These are phyloP conservation scores for Ustilago cynodontis DNA, from an alignment of 1,284 basidiomycete genomes.

Conservation along the genomic window DNA sequence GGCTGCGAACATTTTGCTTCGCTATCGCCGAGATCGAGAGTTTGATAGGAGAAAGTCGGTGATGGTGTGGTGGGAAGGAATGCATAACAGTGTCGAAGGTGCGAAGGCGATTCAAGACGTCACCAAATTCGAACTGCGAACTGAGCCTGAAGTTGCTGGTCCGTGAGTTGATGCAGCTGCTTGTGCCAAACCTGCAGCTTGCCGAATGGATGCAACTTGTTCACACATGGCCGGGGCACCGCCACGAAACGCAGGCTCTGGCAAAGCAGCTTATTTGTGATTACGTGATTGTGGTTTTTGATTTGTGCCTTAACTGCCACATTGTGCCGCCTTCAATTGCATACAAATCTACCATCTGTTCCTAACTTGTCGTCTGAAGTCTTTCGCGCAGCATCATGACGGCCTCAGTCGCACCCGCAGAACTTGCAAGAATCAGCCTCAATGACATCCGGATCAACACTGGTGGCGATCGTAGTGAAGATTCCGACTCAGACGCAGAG, in stretches of 20 bases:
- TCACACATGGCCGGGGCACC: constrained; percentile 9
- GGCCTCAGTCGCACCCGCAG: background rate
- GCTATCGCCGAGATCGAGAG: background rate
- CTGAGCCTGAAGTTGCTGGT: constrained; percentile 9
- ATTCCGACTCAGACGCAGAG: constrained; percentile 26
- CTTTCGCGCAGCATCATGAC: constrained; percentile 1
- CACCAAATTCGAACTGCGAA: background rate
- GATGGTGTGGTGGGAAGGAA: background rate
- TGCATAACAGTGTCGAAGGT: background rate
- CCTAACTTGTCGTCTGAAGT: no score
- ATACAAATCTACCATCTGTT: no score
- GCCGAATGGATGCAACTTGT: background rate
- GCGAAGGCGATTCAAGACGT: background rate
- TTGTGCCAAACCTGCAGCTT: constrained; percentile 18
- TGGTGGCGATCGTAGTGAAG: background rate
- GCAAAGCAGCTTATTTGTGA: constrained; percentile 11
- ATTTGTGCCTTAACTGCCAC: constrained; percentile 16
- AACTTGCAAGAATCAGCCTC: constrained; percentile 25
- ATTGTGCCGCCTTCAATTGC: constrained; percentile 13
- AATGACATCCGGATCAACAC: constrained; percentile 29
- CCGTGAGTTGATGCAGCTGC: constrained; percentile 16
- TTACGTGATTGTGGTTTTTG: constrained; percentile 20
- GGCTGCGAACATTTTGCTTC: constrained; percentile 66
- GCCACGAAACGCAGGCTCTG: constrained; percentile 8
- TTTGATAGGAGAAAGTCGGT: no score